Base-by-base conservation (phyloP, 176 grass and related monocot species). In the Alopecurus myosuroides region DNA sequence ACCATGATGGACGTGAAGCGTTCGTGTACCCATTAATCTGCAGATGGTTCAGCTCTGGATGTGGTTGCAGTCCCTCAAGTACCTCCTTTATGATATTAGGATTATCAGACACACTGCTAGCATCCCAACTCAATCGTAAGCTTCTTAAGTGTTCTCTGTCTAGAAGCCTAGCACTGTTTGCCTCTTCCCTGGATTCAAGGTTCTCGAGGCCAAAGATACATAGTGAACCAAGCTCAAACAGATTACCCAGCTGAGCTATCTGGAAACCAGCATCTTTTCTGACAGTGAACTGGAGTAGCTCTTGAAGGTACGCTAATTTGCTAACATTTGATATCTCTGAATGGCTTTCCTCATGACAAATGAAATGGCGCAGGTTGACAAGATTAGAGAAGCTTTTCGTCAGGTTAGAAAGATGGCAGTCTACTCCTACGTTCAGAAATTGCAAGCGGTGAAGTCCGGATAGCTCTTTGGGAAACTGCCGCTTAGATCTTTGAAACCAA, bases 381-480 rank as follows among this genome's bases (percentile, higher is more conserved):
- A 90, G 67, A 48, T 63, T 86, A 70, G 53, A 77, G 31, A 90
- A 34, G 14, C 15, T 41, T 44, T 58, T 75, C 18, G 56, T 61
- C n/a, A 77, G 63, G 35, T 35, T 46, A 53, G 36, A 20, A 70
- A 39, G 67, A 25, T 48, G 48, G 18, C 28, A 26, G 25, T 63
- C 40, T 37, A 63, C 30, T 33, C 55, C 61, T 69, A 90, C 31
- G 6, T 83, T 77, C 35, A 90, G 80, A 19, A 82, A 61, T 51
- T 90, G 67, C 35, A 86, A 70, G 22, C 73, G 83, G 20, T 90
- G 82, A 86, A 90, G 83, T 28, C 34, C 70, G 14, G 58, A 86
- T 4, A 86, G 11, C 51, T 51, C 44, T 40, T 81, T 11, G 48
- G 83, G 88, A 14, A 86, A 77, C 13, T 34, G 19, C 26, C 81